Percentiles rank a stretch among this genome's conserved stretches.
phyloP scores from a whole-genome alignment of 805 yeast genomes.

The Kuraishia piskuri region DNA sequence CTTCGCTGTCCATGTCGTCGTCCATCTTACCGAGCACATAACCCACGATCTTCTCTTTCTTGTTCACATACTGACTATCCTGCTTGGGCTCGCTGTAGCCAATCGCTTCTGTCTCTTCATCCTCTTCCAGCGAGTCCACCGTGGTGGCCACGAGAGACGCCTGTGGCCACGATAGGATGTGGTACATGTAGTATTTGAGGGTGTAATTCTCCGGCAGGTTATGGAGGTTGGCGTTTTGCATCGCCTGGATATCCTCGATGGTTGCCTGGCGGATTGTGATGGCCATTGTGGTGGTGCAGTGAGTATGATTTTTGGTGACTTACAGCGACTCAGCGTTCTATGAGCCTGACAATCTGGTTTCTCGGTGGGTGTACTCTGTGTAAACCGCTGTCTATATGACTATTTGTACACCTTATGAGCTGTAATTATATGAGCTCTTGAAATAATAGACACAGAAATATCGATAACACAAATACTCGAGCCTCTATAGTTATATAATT shows the following conservation, averaged over 20 bases:
- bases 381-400: no score
- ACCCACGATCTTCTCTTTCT: slow-evolving; percentile 84
- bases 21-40: slow-evolving; percentile 96
- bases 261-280: slow-evolving; percentile 86
- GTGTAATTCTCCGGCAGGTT: slow-evolving; percentile 94
- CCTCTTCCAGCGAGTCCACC: slow-evolving; percentile 14
- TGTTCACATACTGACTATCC: slow-evolving; percentile 43
- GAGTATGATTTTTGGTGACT: no score
- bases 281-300: slow-evolving; percentile 39
- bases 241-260: slow-evolving; percentile 79
- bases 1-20: slow-evolving; percentile 75
- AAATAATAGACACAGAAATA: no score
- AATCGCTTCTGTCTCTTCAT: background rate
- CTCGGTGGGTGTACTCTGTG: no score
- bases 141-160: slow-evolving; percentile 93
- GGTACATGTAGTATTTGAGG: slow-evolving; percentile 89
- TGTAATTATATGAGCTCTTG: no score
- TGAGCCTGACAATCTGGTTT: no score
- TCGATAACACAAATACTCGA: no score
- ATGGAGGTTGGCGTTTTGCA: slow-evolving; percentile 90
- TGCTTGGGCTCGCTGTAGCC: slow-evolving; percentile 9
- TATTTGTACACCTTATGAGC: no score
- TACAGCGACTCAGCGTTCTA: no score
- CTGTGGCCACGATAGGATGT: slow-evolving; percentile 94
- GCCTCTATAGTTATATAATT: no score